phyloP scores from a whole-genome alignment of 345 rosid species.

The Citrus cavaleriei region DNA sequence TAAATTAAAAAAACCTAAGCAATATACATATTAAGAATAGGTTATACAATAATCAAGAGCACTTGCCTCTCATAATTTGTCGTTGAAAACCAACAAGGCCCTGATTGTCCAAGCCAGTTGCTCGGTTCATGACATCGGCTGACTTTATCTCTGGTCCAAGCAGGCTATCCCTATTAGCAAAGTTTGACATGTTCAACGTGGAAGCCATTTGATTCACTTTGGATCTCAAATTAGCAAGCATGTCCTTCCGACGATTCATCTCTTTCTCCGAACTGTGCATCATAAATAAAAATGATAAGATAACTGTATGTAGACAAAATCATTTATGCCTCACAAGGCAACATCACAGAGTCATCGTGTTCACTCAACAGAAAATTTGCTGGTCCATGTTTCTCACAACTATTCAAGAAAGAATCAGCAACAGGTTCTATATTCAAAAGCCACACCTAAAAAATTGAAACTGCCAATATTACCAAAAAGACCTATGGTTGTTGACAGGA shows the following conservation, averaged over 20 bases:
- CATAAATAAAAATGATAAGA: not conserved
- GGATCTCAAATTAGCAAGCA: conserved; percentile 67
- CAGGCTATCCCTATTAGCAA: conserved; percentile 77
- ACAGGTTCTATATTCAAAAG: not conserved
- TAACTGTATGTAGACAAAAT: not conserved
- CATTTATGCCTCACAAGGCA: not conserved
- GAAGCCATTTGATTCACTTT: conserved; percentile 82
- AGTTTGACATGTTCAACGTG: conserved; percentile 78
- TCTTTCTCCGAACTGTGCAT: conserved; percentile 80
- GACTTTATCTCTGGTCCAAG: conserved; percentile 75
- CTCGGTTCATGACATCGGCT: conserved; percentile 55
- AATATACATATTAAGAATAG: not conserved
- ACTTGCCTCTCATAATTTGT: conserved; percentile 83
- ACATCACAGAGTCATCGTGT: not conserved
- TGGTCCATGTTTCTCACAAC: not conserved
- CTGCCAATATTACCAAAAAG: not conserved
- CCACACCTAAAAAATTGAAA: not conserved
- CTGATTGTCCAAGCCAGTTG: conserved; percentile 69
- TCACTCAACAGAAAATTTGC: not conserved
- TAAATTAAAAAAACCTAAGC: not conserved
- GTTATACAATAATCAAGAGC: not conserved
- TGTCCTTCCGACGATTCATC: conserved; percentile 92
- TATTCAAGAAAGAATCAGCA: not conserved
- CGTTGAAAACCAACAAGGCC: conserved; percentile 88
- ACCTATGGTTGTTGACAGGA: not conserved